phyloP scores from a whole-genome alignment of 2,329 filamentous ascomycete species.

The Alternaria ethzedia region DNA sequence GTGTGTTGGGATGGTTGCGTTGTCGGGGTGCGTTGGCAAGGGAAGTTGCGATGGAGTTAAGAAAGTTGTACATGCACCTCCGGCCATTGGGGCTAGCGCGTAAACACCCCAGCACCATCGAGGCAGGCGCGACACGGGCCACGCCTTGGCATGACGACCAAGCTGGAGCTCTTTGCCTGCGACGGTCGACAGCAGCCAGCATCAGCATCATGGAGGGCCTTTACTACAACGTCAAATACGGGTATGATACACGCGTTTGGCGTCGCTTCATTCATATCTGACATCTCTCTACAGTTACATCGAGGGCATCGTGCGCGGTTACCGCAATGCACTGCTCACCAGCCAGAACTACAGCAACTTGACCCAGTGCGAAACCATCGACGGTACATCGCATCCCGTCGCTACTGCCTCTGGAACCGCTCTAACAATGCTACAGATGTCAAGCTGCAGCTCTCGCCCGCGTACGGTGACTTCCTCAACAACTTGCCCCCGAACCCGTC shows the following conservation, averaged over 20 bases:
- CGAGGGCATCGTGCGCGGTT: slow-evolving; percentile 96
- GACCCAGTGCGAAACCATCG: slow-evolving; percentile 96
- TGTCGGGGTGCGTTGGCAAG: slow-evolving; percentile 2
- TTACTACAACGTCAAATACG: slow-evolving; percentile 92
- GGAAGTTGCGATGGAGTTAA: slow-evolving; percentile 24
- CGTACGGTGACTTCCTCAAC: slow-evolving; percentile 96
- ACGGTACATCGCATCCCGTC: slow-evolving; percentile 66
- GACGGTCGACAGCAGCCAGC: slow-evolving; percentile 14
- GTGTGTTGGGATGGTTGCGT: background rate
- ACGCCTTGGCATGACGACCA: slow-evolving; percentile 30
- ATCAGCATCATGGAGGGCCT: slow-evolving; percentile 79
- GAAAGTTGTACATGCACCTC: slow-evolving; percentile 21
- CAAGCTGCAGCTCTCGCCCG: slow-evolving; percentile 94
- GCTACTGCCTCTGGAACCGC: slow-evolving; percentile 4
- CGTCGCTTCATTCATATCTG: slow-evolving; percentile 5
- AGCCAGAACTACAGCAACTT: slow-evolving; percentile 91
- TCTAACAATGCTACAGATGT: slow-evolving; percentile 74
- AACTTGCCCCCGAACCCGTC: slow-evolving; percentile 95
- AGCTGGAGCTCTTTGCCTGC: slow-evolving; percentile 27
- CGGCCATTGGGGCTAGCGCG: slow-evolving; percentile 13
- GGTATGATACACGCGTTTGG: slow-evolving; percentile 60
- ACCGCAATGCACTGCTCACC: slow-evolving; percentile 91
- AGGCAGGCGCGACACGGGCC: slow-evolving; percentile 18
- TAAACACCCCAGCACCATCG: slow-evolving; percentile 17
- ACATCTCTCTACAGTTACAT: slow-evolving; percentile 71